A percentile compares a stretch with the other conserved stretches of the same genome.
phyloP scores from a whole-genome alignment of 202 grass and related monocot genomes.

The Elaeis oleifera region DNA sequence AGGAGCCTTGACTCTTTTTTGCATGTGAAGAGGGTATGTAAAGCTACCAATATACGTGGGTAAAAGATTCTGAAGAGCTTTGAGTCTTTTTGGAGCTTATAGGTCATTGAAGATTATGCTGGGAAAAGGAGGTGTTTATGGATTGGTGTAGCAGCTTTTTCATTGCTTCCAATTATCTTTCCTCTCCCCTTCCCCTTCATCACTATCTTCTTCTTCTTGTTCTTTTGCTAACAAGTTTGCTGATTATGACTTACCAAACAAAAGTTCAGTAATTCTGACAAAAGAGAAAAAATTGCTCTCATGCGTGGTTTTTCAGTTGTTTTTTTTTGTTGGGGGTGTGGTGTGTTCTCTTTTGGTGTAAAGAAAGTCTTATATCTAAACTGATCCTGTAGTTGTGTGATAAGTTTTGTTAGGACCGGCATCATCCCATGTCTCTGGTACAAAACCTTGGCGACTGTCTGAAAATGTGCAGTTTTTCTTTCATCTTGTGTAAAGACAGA shows the following conservation, averaged over 20 bases:
- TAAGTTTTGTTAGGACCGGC: no score
- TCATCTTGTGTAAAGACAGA: no score
- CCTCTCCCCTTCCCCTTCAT: no score
- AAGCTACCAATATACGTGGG: not conserved
- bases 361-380: no score
- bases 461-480: no score
- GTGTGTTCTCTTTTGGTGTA: no score
- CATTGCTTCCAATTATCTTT: not conserved
- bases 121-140: not conserved
- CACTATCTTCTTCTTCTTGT: no score
- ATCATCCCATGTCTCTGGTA: no score
- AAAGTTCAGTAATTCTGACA: not conserved
- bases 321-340: no score
- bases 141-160: constrained; percentile 1
- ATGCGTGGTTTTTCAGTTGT: not conserved
- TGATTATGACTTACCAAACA: not conserved
- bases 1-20: not conserved
- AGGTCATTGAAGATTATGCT: not conserved
- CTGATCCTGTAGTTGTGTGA: no score
- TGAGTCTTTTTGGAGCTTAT: not conserved
- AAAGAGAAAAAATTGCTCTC: not conserved
- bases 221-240: no score
- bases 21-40: not conserved
- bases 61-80: not conserved
- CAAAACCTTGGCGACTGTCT: no score